Evolutionary conservation across 1,139 yeast species (phyloP).

Genomic region (Suhomyces panamericanus): DNA sequence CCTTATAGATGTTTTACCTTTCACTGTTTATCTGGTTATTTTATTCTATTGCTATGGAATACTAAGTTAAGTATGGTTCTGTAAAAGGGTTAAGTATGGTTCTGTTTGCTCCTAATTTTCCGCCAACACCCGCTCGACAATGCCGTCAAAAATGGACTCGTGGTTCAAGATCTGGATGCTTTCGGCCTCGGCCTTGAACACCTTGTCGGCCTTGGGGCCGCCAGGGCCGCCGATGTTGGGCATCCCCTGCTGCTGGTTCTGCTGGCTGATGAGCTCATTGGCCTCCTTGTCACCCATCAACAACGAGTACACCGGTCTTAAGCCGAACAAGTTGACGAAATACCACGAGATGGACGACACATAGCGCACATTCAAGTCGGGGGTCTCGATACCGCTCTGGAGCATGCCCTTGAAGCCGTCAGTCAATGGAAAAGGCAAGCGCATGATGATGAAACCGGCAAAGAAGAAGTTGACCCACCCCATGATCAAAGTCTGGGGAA

Average conservation of each 20-base stretch:
- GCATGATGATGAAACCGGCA: constrained; percentile 83
- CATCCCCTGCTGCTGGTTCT: constrained; percentile 41
- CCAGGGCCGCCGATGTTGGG: constrained; percentile 55
- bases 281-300: constrained; percentile 59
- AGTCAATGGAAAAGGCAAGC: constrained; percentile 67
- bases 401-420: constrained; percentile 88
- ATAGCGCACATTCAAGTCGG: constrained; percentile 86
- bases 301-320: constrained; percentile 76
- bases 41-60: too few relatives aligned
- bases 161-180: constrained; percentile 68
- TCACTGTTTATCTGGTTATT: too few relatives aligned
- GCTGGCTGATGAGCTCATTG: constrained; percentile 52
- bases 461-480: constrained; percentile 95
- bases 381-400: constrained; percentile 83
- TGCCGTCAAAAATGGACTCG: constrained; percentile 52
- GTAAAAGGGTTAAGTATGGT: too few relatives aligned
- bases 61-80: too few relatives aligned
- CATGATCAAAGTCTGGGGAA: constrained; percentile 93
- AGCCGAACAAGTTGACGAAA: constrained; percentile 83
- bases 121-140: constrained; percentile 61
- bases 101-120: background rate
- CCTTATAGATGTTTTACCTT: too few relatives aligned
- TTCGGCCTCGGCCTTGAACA: constrained; percentile 73
- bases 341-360: constrained; percentile 99
- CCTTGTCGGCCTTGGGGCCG: constrained; percentile 57